Evolutionary conservation across 805 yeast species (phyloP).

Genomic region (Candida broadrunensis): DNA sequence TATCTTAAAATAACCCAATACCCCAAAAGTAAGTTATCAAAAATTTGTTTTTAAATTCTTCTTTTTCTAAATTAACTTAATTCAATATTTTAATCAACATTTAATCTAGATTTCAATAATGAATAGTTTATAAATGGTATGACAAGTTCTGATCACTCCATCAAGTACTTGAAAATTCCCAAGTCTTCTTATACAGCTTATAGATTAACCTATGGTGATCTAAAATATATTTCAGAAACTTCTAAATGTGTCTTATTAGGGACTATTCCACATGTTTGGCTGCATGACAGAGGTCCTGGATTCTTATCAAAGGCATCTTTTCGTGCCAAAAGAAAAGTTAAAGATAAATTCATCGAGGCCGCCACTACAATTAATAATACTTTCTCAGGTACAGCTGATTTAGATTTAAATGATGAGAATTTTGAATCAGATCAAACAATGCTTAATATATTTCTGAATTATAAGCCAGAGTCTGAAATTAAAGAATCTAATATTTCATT

Average conservation of each 20-base stretch:
- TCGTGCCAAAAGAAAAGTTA: constrained; percentile 11
- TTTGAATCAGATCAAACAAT: background rate
- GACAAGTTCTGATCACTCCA: background rate
- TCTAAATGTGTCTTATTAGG: constrained; percentile 56
- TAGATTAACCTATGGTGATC: constrained; percentile 51
- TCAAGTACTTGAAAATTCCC: constrained; percentile 34
- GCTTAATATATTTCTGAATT: background rate
- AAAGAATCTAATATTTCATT: background rate
- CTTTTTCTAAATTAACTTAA: too few species aligned
- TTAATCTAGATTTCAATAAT: background rate
- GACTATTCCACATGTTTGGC: constrained; percentile 57
- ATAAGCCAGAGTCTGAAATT: background rate
- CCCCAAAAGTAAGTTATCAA: too few species aligned
- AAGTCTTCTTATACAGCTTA: constrained; percentile 58
- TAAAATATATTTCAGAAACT: constrained; percentile 45
- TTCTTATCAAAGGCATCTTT: constrained; percentile 14
- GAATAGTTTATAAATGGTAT: background rate
- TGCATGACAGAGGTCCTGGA: constrained; percentile 29
- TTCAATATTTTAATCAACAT: too few species aligned
- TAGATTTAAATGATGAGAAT: background rate
- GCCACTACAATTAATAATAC: background rate
- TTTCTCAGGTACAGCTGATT: background rate
- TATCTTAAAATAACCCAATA: too few species aligned
- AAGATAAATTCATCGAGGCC: constrained; percentile 8
- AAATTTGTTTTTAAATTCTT: too few species aligned